phyloP scores from a whole-genome alignment of 1,284 basidiomycete species.

The Rhodotorula sp. region DNA sequence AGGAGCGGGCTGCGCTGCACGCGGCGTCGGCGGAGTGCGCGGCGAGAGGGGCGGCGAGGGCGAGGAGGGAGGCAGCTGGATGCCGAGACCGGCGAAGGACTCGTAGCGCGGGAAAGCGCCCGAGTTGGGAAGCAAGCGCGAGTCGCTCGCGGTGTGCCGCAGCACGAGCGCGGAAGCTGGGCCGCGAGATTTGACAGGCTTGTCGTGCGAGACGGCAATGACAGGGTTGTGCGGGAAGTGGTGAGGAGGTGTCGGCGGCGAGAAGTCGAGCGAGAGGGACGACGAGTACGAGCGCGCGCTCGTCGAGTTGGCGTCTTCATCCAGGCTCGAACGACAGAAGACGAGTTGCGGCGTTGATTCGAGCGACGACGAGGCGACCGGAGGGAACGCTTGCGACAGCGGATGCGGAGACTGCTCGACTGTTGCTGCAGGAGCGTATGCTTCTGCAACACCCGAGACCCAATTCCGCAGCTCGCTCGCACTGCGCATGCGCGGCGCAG shows the following conservation, averaged over 20 bases:
- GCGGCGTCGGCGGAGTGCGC: background rate
- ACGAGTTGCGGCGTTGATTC: slow-evolving; percentile 3
- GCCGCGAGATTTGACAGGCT: background rate
- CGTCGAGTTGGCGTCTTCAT: slow-evolving; percentile 1
- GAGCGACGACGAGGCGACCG: background rate
- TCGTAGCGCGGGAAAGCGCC: slow-evolving; percentile 6
- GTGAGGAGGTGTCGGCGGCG: slow-evolving; percentile 11
- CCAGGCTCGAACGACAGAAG: background rate
- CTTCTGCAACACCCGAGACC: slow-evolving; percentile 6
- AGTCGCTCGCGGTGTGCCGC: slow-evolving; percentile 18
- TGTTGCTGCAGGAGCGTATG: background rate
- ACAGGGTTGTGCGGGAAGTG: background rate
- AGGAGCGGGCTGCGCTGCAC: background rate
- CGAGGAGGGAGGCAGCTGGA: slow-evolving; percentile 13
- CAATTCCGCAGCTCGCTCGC: slow-evolving; percentile 11
- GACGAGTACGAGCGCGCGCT: slow-evolving; percentile 21
- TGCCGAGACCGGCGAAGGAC: slow-evolving; percentile 14
- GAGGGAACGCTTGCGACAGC: background rate
- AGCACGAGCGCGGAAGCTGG: slow-evolving; percentile 1
- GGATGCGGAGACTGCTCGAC: background rate
- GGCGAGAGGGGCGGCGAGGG: background rate
- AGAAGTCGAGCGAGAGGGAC: slow-evolving; percentile 11
- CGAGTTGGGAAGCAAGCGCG: slow-evolving; percentile 4
- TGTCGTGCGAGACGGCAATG: background rate
- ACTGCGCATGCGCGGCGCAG: background rate